Percentiles rank a stretch among this genome's conserved stretches.
phyloP scores from a whole-genome alignment of 2,329 filamentous ascomycete species.

The Pyricularia sp. region DNA sequence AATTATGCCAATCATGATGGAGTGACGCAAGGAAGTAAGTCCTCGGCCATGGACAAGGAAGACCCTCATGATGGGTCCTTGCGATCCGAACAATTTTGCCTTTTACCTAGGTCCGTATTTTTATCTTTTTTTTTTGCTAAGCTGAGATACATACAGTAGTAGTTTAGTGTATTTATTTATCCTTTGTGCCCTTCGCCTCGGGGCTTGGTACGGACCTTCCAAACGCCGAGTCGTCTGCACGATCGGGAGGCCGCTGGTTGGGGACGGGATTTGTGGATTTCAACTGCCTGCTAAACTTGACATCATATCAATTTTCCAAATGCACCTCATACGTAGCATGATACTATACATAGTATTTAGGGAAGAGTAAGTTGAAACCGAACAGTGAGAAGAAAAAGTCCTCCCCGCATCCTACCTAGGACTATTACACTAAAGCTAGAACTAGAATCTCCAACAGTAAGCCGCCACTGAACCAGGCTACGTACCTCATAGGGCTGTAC shows the following conservation, averaged over 20 bases:
- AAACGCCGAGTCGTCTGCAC: background rate
- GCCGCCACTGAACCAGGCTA: background rate
- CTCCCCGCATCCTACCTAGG: background rate
- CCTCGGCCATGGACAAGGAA: too few species aligned
- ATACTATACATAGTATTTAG: background rate
- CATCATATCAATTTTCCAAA: background rate
- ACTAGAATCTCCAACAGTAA: background rate
- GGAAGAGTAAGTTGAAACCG: background rate
- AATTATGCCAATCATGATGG: too few species aligned
- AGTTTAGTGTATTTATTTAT: background rate
- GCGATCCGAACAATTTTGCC: too few species aligned
- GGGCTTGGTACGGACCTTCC: background rate
- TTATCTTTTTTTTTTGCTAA: background rate
- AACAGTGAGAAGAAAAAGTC: background rate
- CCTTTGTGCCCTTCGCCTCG: background rate
- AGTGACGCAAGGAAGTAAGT: too few species aligned
- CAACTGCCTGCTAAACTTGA: background rate
- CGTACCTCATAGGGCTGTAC: background rate
- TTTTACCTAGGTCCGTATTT: too few species aligned
- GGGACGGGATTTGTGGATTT: background rate
- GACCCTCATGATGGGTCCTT: too few species aligned
- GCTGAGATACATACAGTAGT: background rate
- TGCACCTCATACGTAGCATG: background rate
- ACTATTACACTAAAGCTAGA: background rate
- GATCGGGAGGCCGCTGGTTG: background rate